Conservation (phyloP, 768 basidiomycete species). For the Amanita polypyramis region DNA sequence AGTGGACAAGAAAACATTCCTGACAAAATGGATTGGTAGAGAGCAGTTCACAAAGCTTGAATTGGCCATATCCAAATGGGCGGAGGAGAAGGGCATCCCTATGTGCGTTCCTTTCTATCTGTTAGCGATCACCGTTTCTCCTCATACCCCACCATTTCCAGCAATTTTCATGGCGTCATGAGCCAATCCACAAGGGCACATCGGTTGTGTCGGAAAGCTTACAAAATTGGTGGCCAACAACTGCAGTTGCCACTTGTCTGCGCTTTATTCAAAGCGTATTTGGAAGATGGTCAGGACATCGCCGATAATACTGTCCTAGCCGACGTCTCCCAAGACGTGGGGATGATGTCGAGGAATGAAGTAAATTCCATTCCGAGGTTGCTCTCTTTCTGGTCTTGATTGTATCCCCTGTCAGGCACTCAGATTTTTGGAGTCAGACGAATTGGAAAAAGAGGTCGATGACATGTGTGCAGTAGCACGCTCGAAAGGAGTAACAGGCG, state of each 20-base stretch:
- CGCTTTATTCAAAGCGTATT: constrained; percentile 54
- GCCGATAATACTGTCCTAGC: constrained; percentile 49
- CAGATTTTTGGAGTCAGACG: constrained; percentile 54
- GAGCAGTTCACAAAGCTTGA: constrained; percentile 34
- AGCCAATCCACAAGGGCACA: constrained; percentile 62
- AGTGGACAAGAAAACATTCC: constrained; percentile 30
- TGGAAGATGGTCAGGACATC: constrained; percentile 56
- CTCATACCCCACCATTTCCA: constrained; percentile 14
- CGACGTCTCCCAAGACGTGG: constrained; percentile 41
- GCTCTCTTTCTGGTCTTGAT: background rate
- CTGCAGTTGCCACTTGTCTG: constrained; percentile 48
- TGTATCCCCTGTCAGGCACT: constrained; percentile 34
- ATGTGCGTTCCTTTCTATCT: constrained; percentile 30
- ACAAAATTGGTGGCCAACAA: constrained; percentile 45
- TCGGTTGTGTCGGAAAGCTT: constrained; percentile 62
- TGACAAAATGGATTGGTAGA: constrained; percentile 38
- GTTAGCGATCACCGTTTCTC: constrained; percentile 4
- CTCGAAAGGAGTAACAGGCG: constrained; percentile 60
- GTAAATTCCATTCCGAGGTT: constrained; percentile 24
- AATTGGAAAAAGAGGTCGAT: constrained; percentile 54
- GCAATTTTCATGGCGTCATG: constrained; percentile 49
- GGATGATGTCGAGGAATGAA: constrained; percentile 50
- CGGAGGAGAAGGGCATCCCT: constrained; percentile 44
- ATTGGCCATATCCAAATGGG: constrained; percentile 37
- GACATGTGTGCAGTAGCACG: constrained; percentile 52